Evolutionary conservation across 148 eudicot genomes (phyloP), one percentile per base, ranked within the genome.

Genomic region (Nepenthes mirabilis): DNA sequence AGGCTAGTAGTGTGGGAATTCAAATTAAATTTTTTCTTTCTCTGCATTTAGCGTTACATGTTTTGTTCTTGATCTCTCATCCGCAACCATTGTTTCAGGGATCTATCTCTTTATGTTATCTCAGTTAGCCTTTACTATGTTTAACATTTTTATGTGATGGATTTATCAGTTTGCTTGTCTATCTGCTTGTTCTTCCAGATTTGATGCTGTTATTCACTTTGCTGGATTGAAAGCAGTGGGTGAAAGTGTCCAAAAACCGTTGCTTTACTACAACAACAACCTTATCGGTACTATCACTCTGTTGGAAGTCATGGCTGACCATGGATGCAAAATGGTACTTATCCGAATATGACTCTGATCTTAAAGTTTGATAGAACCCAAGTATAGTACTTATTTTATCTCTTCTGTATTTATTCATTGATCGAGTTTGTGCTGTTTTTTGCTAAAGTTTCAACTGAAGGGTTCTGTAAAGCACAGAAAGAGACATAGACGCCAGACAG

Each of bases 161-260:
- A 47, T 49, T 32, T 9, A 5, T 43, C 47, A 9, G 11, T 33
- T 34, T 59, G 13, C 33, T 57, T 55, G 4, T 33, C 61, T 58
- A 36, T 56, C 56, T 70, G 57, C 23, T 57, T 63, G 50, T 45
- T 50, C 65, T 14, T 79, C 69, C 76, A 94, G 99, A 79, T 94
- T 94, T 81, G 99, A 89, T 66, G 99, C 99, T 67, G 99, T 94
- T 60, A 82, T 94, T 55, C 99, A 94, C 64, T 89, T 94, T 77
- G 96, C 99, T 74, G 99, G 99, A 52, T 55, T 94, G 55, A 94
- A 94, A 78, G 99, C 99, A 47, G 99, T 94, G 58, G 99, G 97
- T 64, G 99, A 94, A 79, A 94, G 99, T 76, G 97, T 89, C 36
- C 72, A 73, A 57, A 86, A 89, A 65, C 99, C 99, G 11, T 77